Conservation (phyloP, 2,329 filamentous ascomycete species). For the Hymenoscyphus fraxineus region DNA sequence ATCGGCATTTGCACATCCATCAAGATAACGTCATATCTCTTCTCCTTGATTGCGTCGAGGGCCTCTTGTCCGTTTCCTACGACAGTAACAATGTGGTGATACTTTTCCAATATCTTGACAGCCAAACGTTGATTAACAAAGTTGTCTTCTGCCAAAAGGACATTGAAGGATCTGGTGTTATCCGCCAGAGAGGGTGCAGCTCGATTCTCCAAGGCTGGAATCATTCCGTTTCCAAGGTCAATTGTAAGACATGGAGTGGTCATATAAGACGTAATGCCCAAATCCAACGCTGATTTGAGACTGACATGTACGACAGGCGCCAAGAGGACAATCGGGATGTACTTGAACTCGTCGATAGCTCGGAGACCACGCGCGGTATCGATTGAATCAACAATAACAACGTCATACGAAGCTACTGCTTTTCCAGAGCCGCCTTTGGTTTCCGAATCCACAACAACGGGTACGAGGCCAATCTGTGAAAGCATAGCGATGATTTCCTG, state of each 20-base stretch:
- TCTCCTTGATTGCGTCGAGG: constrained; percentile 85
- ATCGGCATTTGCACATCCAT: constrained; percentile 99
- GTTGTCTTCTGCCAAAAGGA: constrained; percentile 94
- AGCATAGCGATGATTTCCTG: constrained; percentile 77
- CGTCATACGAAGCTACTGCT: constrained; percentile 64
- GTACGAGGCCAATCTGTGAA: constrained; percentile 71
- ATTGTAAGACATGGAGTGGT: constrained; percentile 93
- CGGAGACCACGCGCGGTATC: constrained; percentile 82
- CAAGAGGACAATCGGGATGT: constrained; percentile 89
- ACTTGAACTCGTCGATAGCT: constrained; percentile 92
- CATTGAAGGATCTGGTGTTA: constrained; percentile 92
- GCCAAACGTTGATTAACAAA: constrained; percentile 94
- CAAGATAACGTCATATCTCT: constrained; percentile 91
- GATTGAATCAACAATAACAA: constrained; percentile 92
- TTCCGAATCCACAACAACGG: constrained; percentile 79
- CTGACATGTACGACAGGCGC: constrained; percentile 87
- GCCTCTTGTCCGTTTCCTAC: constrained; percentile 94
- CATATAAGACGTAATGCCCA: constrained; percentile 99
- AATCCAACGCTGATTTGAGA: constrained; percentile 86
- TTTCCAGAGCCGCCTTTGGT: constrained; percentile 57
- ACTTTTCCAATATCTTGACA: constrained; percentile 95
- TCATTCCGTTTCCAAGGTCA: constrained; percentile 92
- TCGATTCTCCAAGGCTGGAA: constrained; percentile 88
- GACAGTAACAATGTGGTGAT: constrained; percentile 87
- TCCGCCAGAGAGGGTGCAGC: constrained; percentile 89